Percentiles rank a stretch among this genome's conserved stretches.
phyloP scores from a whole-genome alignment of 306 rosid genomes.

The Pyrus pyrifolia region DNA sequence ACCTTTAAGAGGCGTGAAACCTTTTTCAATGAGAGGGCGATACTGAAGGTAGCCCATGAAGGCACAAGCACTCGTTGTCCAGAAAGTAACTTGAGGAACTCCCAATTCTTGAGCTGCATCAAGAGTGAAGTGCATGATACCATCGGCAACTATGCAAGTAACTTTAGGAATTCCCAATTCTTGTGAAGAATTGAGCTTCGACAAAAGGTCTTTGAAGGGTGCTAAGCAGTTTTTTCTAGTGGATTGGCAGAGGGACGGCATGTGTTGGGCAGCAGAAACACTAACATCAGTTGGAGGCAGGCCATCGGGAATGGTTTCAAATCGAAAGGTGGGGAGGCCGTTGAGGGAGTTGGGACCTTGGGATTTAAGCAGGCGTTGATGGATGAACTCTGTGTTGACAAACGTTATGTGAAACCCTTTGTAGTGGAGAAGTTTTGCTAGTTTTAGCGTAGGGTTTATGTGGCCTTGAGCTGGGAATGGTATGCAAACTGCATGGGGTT shows the following conservation, averaged over 20 bases:
- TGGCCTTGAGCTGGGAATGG: conserved; percentile 37
- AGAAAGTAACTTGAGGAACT: conserved; percentile 20
- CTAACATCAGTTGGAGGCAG: conserved; percentile 17
- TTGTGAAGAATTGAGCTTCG: conserved; percentile 4
- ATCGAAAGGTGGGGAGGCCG: conserved; percentile 21
- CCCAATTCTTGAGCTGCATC: conserved; percentile 30
- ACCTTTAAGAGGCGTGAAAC: conserved; percentile 32
- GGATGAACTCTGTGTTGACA: conserved; percentile 27
- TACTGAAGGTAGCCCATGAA: conserved; percentile 21
- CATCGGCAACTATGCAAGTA: conserved; percentile 27
- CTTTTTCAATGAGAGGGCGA: conserved; percentile 13
- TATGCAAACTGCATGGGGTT: conserved; percentile 18
- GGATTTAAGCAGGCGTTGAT: conserved; percentile 24
- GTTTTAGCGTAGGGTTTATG: conserved; percentile 24
- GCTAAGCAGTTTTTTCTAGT: neutral
- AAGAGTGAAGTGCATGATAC: conserved; percentile 25
- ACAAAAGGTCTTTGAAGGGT: conserved; percentile 16
- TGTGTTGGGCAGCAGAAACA: conserved; percentile 8
- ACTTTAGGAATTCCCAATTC: neutral
- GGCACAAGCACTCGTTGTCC: conserved; percentile 29
- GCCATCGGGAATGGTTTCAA: conserved; percentile 28
- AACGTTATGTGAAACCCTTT: conserved; percentile 31
- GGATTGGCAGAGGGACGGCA: neutral
- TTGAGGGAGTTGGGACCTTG: conserved; percentile 15
- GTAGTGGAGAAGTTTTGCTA: conserved; percentile 29